Evolutionary conservation across 257 asterid genomes (phyloP), one percentile per base, ranked within the genome.

Genomic region (Catharanthus roseus): DNA sequence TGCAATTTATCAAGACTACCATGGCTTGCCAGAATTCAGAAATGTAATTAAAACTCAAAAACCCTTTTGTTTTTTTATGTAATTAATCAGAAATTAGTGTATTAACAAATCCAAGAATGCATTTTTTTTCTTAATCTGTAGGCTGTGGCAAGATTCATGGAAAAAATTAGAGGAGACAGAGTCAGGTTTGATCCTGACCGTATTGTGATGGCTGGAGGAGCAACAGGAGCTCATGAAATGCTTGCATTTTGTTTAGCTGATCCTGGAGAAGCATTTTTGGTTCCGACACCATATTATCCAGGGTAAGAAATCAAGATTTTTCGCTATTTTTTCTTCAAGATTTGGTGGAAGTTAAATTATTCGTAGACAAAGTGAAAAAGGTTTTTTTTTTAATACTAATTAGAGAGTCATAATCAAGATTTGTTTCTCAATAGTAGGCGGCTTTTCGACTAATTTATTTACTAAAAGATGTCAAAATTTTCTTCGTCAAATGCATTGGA

Each of bases 61-160:
- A 8, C n/a, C n/a, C n/a, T n/a, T n/a, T n/a, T n/a, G n/a, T n/a
- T n/a, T n/a, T n/a, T n/a, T n/a, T n/a, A n/a, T n/a, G n/a, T n/a
- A n/a, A n/a, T 16, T 31, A 47, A 50, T 24, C 50, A 15, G 45
- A 10, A 23, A 1, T 63, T 23, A 29, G 10, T 29, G 11, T 29
- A 31, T 29, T 58, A 29, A 62, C 24, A n/a, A 33, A 19, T 29
- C 13, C 44, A 60, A 33, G 18, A 1, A 6, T 60, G 10, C 34
- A 34, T 24, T 2, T 47, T n/a, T n/a, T n/a, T n/a, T n/a, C n/a
- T n/a, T n/a, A n/a, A 12, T 42, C 26, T 80, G 72, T 84, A 92
- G 97, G 92, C 96, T 47, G 96, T 89, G 6, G 97, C 96, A 67
- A 82, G 81, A 66, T 92, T 89, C 75, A 89, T 92, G 97, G 96